These are phyloP conservation scores for Podospora pseudopauciseta DNA, from an alignment of 495 filamentous ascomycete genomes.

Conservation along the genomic window DNA sequence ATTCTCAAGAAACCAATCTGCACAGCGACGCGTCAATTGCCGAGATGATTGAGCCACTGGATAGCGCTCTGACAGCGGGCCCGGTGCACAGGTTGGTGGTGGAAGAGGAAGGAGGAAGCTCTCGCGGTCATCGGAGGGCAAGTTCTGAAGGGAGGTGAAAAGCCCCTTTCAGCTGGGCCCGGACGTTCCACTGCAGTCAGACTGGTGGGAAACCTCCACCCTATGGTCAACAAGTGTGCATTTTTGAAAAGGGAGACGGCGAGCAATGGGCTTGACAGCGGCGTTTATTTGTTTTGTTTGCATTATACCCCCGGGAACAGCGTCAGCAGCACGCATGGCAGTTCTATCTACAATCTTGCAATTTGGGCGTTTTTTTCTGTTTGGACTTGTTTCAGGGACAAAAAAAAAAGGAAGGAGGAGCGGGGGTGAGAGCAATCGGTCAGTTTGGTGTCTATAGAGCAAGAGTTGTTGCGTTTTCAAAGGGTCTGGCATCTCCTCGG, in stretches of 20 bases:
- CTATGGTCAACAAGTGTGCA: not conserved
- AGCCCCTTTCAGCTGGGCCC: slow-evolving; percentile 14
- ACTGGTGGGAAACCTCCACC: not conserved
- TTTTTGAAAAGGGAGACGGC: not conserved
- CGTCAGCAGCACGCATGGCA: not conserved
- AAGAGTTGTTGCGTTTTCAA: not conserved
- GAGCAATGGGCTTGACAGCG: not conserved
- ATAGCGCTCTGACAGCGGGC: slow-evolving; percentile 5
- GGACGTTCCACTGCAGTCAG: not conserved
- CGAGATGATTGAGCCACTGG: slow-evolving; percentile 30
- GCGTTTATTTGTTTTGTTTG: slow-evolving; percentile 5
- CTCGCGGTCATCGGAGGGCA: not conserved
- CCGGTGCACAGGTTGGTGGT: not conserved
- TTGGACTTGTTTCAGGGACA: not conserved
- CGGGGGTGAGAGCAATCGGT: not conserved
- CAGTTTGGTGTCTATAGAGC: not conserved
- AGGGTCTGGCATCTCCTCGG: not conserved
- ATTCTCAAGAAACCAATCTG: slow-evolving; percentile 39
- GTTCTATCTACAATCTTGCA: not conserved
- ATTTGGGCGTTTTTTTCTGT: not conserved
- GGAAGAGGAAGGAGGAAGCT: not conserved
- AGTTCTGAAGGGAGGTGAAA: slow-evolving; percentile 22
- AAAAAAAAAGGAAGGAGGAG: slow-evolving; percentile 1
- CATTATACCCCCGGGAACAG: slow-evolving; percentile 8
- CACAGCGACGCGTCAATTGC: slow-evolving; percentile 19